Conservation (phyloP, 768 basidiomycete species). For the Tricholoma saponaceum region DNA sequence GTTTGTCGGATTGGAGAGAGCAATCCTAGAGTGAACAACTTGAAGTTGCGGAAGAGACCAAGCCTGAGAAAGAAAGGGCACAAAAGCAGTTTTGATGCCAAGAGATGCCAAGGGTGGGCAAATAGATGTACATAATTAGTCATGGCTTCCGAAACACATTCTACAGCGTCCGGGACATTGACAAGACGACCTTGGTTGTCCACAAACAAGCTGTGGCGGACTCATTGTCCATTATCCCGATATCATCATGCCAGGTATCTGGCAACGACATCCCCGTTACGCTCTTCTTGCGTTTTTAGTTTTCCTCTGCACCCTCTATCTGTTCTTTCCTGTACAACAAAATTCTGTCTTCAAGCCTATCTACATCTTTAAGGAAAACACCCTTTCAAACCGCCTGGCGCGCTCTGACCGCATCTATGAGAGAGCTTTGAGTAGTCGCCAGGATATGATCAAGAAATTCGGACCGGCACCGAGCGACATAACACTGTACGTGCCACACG, state of each 20-base stretch:
- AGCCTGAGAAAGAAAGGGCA: no score
- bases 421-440: slow-evolving; percentile 25
- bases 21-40: no score
- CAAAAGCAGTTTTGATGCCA: no score
- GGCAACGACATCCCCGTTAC: background rate
- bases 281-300: slow-evolving; percentile 20
- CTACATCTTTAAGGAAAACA: slow-evolving; percentile 23
- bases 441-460: background rate
- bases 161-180: background rate
- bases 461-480: background rate
- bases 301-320: slow-evolving; percentile 41
- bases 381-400: slow-evolving; percentile 35
- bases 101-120: background rate
- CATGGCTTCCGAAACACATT: background rate
- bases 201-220: background rate
- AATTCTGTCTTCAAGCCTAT: slow-evolving; percentile 14
- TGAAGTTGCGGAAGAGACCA: no score
- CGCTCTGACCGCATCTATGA: slow-evolving; percentile 44
- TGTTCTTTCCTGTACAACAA: slow-evolving; percentile 36
- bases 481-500: background rate
- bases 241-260: background rate
- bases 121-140: background rate
- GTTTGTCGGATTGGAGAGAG: no score
- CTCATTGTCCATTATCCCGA: background rate
- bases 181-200: background rate